These are phyloP conservation scores for Lactarius indigo DNA, from an alignment of 768 basidiomycete species.

Conservation along the genomic window DNA sequence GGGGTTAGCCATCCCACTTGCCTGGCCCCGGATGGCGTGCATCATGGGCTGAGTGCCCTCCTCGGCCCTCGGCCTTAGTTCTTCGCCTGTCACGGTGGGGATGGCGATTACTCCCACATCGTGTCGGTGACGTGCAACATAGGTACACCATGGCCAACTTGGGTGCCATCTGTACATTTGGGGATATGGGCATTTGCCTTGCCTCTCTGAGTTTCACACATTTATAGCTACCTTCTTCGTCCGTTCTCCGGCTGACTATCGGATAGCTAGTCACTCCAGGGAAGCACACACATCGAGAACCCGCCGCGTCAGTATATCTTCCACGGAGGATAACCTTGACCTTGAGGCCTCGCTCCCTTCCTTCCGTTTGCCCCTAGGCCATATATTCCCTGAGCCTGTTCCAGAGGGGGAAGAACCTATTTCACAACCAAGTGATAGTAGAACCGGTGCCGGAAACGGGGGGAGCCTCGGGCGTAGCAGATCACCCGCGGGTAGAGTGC, in stretches of 20 bases:
- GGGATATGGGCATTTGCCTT: neutral
- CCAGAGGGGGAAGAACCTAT: conserved; percentile 21
- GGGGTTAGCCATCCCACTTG: neutral
- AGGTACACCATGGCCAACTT: conserved; percentile 2
- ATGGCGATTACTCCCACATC: neutral
- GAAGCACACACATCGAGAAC: conserved; percentile 11
- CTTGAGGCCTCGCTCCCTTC: conserved; percentile 31
- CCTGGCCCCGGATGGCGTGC: neutral
- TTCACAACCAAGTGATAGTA: neutral
- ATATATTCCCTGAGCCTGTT: conserved; percentile 19
- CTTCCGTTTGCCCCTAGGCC: conserved; percentile 10
- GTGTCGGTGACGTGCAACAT: neutral
- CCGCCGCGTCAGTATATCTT: conserved; percentile 25
- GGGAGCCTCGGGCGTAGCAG: conserved; percentile 19
- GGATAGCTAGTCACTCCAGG: conserved; percentile 26
- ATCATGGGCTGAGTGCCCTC: neutral
- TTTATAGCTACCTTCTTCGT: neutral
- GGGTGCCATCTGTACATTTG: neutral
- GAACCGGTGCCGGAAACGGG: neutral
- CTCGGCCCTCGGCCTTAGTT: neutral
- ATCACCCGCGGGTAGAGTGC: conserved; percentile 20
- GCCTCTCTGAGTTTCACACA: neutral
- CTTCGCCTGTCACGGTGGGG: neutral
- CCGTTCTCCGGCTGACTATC: conserved; percentile 4
- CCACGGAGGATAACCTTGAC: conserved; percentile 28